Evolutionary conservation across 257 asterid genomes (phyloP), one percentile per base, ranked within the genome.

Genomic region (Fraxinus cuspidata): DNA sequence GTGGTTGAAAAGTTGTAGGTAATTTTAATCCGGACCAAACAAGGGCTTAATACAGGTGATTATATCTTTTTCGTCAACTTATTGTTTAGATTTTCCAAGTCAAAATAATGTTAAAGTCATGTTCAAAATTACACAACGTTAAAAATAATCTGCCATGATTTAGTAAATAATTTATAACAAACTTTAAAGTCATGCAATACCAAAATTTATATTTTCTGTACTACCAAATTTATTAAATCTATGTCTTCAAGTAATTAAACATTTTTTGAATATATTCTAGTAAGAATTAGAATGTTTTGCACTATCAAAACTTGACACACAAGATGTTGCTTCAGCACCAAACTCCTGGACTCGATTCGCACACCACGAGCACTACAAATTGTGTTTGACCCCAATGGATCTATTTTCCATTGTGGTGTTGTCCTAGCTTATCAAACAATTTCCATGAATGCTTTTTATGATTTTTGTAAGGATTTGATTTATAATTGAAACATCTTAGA

Each of bases 281-380:
- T 84, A 77, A 42, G 23, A 84, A 18, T 77, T 84, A 4, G 87
- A 84, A 75, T 84, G 85, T 70, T 81, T 74, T 2, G 3, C 7
- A 2, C 64, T 13, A 64, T 80, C 78, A 19, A 81, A 84, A 70
- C 37, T 74, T 0, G 85, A 82, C 12, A 80, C 76, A 75, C 81
- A 2, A 80, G 83, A 29, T 78, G 64, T 18, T 81, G 78, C 11
- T 70, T 78, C 21, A 72, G 66, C 16, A 74, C n/a, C 56, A 84
- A 60, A n/a, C 81, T 71, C 5, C 85, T 81, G 6, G 73, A 27
- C 44, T 71, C 71, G 63, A 47, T 74, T 4, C 79, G 65, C 0
- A 84, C 73, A 1, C 87, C 87, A 40, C 80, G 73, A 19, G 86
- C 86, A 79, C 79, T 82, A 21, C 86, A 82, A 21, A 82, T 11